A percentile compares a stretch with the other conserved stretches of the same genome.
Conservation (phyloP, 495 filamentous ascomycete species). For the Staphylotrichum tortipilum region DNA sequence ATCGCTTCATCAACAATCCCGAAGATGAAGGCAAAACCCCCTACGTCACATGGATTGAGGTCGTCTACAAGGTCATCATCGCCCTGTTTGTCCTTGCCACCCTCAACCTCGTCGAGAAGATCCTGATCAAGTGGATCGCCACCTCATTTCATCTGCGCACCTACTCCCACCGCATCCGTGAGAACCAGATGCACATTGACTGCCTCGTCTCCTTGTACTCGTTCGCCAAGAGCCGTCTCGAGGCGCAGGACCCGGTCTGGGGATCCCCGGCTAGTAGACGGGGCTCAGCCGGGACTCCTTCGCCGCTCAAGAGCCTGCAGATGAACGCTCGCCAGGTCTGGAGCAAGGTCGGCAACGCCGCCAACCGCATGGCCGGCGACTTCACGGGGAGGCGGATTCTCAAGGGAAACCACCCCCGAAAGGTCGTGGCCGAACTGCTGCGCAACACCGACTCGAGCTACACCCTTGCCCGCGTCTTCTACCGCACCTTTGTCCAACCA, state of each 20-base stretch:
- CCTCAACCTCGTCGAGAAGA: conserved; percentile 84
- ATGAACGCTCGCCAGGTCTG: conserved; percentile 63
- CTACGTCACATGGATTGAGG: conserved; percentile 59
- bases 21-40: conserved; percentile 39
- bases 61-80: conserved; percentile 81
- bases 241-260: conserved; percentile 60
- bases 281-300: conserved; percentile 51
- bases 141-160: conserved; percentile 87
- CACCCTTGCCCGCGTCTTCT: conserved; percentile 83
- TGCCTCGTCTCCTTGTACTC: conserved; percentile 57
- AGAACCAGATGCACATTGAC: conserved; percentile 67
- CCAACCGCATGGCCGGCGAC: conserved; percentile 86
- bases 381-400: conserved; percentile 76
- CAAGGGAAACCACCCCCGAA: conserved; percentile 71
- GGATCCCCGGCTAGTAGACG: conserved; percentile 15
- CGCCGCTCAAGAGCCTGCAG: conserved; percentile 62
- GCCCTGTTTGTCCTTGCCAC: conserved; percentile 68
- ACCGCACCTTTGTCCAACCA: conserved; percentile 73
- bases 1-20: conserved; percentile 46
- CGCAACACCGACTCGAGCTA: conserved; percentile 66
- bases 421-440: conserved; percentile 73
- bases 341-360: conserved; percentile 76
- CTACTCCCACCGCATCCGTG: conserved; percentile 83
- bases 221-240: conserved; percentile 66
- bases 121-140: conserved; percentile 90